phyloP scores from a whole-genome alignment of 176 grass and related monocot species.

The Otatea glauca region DNA sequence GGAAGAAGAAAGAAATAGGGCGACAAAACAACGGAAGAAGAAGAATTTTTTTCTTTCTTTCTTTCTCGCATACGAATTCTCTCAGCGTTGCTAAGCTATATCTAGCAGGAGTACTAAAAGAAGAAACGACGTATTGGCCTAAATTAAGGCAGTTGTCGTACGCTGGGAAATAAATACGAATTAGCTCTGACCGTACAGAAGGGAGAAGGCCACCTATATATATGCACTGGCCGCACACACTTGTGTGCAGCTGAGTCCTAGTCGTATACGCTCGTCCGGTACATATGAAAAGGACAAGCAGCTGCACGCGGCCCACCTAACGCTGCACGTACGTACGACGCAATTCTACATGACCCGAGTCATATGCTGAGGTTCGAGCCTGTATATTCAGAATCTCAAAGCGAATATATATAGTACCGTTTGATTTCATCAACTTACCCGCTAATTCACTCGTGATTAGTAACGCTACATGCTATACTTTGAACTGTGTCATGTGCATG shows the following conservation, averaged over 20 bases:
- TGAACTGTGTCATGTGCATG: too few species aligned
- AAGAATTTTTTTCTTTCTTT: neutral
- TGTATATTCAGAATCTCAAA: too few species aligned
- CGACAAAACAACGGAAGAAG: neutral
- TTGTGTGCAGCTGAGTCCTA: neutral
- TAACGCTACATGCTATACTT: too few species aligned
- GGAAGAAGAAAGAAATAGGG: neutral
- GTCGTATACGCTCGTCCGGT: neutral
- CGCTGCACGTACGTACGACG: too few species aligned
- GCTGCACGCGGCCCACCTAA: neutral
- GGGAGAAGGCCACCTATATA: neutral
- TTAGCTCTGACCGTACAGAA: neutral
- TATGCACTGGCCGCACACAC: neutral
- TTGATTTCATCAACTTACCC: too few species aligned
- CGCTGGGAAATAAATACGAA: neutral
- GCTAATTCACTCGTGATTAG: too few species aligned
- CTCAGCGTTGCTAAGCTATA: neutral
- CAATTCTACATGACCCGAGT: too few species aligned
- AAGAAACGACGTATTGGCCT: neutral
- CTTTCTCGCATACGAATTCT: neutral
- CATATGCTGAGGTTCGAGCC: too few species aligned
- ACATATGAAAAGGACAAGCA: neutral
- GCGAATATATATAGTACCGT: too few species aligned
- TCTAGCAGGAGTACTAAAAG: too few species aligned
- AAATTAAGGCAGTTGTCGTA: neutral